phyloP scores from a whole-genome alignment of 208 protist species.

The Acanthamoeba royreba region DNA sequence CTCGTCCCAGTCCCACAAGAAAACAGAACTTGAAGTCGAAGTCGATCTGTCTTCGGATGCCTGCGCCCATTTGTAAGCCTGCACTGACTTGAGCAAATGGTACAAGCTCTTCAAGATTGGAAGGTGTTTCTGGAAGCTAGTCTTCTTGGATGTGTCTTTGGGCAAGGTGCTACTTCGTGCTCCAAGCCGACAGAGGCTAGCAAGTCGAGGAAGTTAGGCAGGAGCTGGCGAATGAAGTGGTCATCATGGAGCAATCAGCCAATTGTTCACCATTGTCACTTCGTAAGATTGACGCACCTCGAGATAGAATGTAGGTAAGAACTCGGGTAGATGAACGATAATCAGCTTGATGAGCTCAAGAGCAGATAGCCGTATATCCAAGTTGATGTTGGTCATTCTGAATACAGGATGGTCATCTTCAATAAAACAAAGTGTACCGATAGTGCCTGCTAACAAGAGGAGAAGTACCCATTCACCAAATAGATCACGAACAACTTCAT shows the following conservation, averaged over 20 bases:
- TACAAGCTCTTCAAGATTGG: slow-evolving; percentile 9
- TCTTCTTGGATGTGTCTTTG: slow-evolving; percentile 21
- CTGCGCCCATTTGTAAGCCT: background rate
- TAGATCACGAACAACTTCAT: slow-evolving; percentile 32
- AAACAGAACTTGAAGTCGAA: background rate
- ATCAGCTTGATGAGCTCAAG: background rate
- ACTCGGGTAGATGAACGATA: background rate
- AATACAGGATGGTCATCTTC: background rate
- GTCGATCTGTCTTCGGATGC: background rate
- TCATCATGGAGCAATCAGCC: background rate
- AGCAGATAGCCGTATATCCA: background rate
- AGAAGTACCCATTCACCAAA: background rate
- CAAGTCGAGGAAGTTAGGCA: slow-evolving; percentile 7
- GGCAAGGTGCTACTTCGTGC: background rate
- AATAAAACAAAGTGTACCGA: background rate
- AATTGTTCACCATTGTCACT: background rate
- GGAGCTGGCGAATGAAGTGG: background rate
- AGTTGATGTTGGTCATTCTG: slow-evolving; percentile 38
- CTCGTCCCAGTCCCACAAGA: background rate
- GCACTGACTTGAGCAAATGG: slow-evolving; percentile 3
- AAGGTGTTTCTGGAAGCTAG: background rate
- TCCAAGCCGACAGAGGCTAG: background rate
- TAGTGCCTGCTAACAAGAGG: background rate
- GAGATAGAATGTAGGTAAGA: background rate
- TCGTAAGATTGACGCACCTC: background rate